Conservation (phyloP, 2,329 filamentous ascomycete species). For the Colletotrichum cereale region DNA sequence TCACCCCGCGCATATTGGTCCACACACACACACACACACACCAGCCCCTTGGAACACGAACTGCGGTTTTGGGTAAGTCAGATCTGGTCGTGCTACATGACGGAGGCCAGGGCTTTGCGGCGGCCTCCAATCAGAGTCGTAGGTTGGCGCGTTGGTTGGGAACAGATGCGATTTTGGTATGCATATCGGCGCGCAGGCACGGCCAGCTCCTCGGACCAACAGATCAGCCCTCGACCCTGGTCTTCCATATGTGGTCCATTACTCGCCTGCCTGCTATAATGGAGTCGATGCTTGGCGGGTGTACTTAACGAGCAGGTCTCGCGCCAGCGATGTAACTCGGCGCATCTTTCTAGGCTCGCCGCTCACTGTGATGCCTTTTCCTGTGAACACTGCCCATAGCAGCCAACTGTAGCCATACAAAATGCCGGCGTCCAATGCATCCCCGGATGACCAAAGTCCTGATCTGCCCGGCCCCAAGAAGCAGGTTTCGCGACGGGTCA, state of each 20-base stretch:
- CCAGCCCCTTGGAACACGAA: background rate
- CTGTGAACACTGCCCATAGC: background rate
- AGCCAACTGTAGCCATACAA: background rate
- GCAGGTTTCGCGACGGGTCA: background rate
- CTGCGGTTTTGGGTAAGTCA: background rate
- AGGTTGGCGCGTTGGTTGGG: background rate
- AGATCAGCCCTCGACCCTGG: background rate
- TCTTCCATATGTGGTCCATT: background rate
- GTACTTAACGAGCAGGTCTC: background rate
- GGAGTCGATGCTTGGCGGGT: background rate
- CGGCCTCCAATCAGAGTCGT: background rate
- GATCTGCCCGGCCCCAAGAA: background rate
- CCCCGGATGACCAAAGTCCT: background rate
- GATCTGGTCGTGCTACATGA: background rate
- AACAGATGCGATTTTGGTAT: background rate
- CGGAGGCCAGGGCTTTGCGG: background rate
- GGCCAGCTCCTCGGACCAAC: background rate
- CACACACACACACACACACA: background rate
- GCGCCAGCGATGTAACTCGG: background rate
- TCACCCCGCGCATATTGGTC: background rate
- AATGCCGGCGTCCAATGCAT: background rate
- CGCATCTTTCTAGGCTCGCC: background rate
- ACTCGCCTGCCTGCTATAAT: background rate
- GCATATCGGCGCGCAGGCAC: background rate
- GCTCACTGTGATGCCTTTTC: background rate